Evolutionary conservation across 75 land plant genomes (phyloP), one percentile per base, ranked within the genome.

Genomic region (Ceratopteris richardii): DNA sequence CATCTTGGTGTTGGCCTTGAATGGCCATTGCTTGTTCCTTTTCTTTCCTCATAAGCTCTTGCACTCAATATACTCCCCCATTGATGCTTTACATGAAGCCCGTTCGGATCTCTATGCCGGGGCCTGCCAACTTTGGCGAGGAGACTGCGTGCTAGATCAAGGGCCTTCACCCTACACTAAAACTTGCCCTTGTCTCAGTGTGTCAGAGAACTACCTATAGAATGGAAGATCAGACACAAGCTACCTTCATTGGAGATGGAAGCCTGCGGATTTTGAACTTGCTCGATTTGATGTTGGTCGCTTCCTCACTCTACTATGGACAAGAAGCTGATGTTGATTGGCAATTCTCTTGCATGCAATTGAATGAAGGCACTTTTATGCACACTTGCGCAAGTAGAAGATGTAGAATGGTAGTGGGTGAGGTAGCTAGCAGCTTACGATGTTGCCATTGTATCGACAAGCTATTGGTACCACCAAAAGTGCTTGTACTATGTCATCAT

Each of bases 311-410:
- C 69, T 61, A 51, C 67, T 69, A 56, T 65, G 77, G 36, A 80
- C 79, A 74, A 80, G 68, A 64, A 64, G 18, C 59, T 86, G 46
- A 77, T 82, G 69, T 86, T 79, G 56, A 86, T 82, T 13, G 91
- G 91, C 0, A 86, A 87, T 64, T 87, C 91, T 39, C 56, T 87
- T 48, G 78, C 83, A 50, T 37, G 82, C 36, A 87, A 87, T 61
- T 62, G 66, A 52, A 80, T 79, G 81, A 55, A 77, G 51, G 82
- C 91, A 10, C 48, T 87, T 47, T 24, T 71, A 0, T 87, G 91
- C 14, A 10, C 42, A 9, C 42, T 40, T 40, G 9, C 42, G 13
- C 42, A 40, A 14, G 42, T 40, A 9, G 42, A 40, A 9, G 14
- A 10, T 9, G 13, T 14, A 14, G 42, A 40, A 9, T 9, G 9